Evolutionary conservation across 495 filamentous ascomycete genomes (phyloP).

Genomic region (Glutinoglossum americanum): DNA sequence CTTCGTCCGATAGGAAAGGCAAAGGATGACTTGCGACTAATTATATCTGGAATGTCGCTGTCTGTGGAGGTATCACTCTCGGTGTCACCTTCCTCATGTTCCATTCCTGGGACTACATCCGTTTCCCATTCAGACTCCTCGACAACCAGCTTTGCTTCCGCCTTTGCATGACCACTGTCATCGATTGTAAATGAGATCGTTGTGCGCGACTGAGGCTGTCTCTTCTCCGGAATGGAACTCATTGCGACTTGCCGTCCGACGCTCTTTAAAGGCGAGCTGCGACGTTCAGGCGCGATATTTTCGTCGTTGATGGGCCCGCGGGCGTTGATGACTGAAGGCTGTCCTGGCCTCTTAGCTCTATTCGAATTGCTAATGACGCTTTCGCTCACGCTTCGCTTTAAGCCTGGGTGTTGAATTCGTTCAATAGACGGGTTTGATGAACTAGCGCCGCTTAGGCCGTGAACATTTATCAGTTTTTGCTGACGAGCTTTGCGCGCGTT

Average conservation of each 20-base stretch:
- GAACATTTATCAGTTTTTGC: neutral
- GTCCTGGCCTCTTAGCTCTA: conserved; percentile 13
- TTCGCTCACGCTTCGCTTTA: conserved; percentile 41
- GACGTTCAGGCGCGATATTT: conserved; percentile 17
- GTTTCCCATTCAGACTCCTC: conserved; percentile 21
- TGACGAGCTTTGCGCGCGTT: neutral
- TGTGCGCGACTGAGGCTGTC: conserved; percentile 22
- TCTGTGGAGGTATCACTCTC: conserved; percentile 37
- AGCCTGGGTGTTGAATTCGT: conserved; percentile 23
- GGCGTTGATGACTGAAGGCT: neutral
- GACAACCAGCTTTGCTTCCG: conserved; percentile 40
- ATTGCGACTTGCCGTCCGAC: conserved; percentile 6
- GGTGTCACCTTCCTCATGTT: conserved; percentile 17
- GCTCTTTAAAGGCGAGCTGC: conserved; percentile 25
- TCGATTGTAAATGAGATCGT: conserved; percentile 51
- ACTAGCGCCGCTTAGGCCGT: neutral
- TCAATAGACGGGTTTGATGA: neutral
- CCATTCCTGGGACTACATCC: conserved; percentile 20
- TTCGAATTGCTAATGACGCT: neutral
- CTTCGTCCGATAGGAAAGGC: conserved; percentile 26
- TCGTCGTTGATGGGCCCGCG: conserved; percentile 4
- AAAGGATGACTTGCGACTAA: conserved; percentile 41
- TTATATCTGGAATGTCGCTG: conserved; percentile 42
- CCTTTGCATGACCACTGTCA: conserved; percentile 44
- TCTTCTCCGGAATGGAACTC: neutral